Evolutionary conservation across 192 early-diverging fungal species (phyloP).

Genomic region (Entomortierella parvispora): DNA sequence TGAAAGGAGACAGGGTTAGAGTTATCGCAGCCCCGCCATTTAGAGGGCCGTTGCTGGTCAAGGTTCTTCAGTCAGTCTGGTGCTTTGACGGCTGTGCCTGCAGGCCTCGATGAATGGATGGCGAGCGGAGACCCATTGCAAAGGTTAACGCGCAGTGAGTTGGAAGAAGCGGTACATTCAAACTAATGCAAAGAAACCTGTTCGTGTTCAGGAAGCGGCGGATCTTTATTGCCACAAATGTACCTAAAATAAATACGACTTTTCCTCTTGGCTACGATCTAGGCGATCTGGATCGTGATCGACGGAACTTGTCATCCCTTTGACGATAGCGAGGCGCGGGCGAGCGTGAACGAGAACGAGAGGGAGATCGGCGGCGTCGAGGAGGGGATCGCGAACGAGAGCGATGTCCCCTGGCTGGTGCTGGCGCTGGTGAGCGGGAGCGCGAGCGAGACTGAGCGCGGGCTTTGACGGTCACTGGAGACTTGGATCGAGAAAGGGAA

Average conservation of each 20-base stretch:
- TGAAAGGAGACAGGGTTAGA: neutral
- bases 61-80: no score
- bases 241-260: no score
- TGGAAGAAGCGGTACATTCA: no score
- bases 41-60: no score
- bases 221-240: no score
- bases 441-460: constrained; percentile 7
- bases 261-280: neutral
- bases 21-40: no score
- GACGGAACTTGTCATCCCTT: neutral
- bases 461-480: neutral
- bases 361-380: neutral
- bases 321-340: neutral
- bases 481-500: no score
- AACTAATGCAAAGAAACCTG: no score
- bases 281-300: neutral
- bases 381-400: neutral
- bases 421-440: constrained; percentile 28
- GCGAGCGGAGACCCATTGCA: neutral
- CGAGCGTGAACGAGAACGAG: constrained; percentile 9
- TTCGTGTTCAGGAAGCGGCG: no score
- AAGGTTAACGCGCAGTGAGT: no score
- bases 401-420: no score
- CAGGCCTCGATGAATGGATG: neutral
- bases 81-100: no score